Percentiles rank a stretch among this genome's conserved stretches.
These are phyloP conservation scores for Chimonanthus salicifolius DNA, from an alignment of 164 flowering plant species.

Conservation along the genomic window DNA sequence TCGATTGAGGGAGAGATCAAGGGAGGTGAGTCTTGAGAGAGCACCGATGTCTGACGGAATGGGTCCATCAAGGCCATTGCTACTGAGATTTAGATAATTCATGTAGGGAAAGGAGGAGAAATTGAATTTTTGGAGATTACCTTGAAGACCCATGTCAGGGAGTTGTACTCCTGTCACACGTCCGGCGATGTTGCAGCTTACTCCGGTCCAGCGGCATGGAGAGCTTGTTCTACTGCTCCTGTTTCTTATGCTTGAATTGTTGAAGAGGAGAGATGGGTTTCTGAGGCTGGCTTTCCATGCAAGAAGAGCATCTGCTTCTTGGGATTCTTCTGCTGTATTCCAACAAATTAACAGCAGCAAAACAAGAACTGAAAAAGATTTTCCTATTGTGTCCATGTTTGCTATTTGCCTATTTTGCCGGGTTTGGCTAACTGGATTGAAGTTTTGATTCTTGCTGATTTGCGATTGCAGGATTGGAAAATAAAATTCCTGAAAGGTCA, in stretches of 20 bases:
- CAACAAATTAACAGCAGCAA: neutral
- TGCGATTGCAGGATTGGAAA: too few species aligned
- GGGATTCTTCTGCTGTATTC: neutral
- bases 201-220: neutral
- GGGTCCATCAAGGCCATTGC: neutral
- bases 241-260: neutral
- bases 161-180: neutral
- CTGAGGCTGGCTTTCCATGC: conserved; percentile 3
- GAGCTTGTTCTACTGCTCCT: neutral
- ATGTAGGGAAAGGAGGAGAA: neutral
- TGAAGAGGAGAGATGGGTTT: neutral
- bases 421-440: too few species aligned
- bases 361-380: neutral
- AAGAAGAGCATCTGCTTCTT: conserved; percentile 1
- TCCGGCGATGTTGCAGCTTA: neutral
- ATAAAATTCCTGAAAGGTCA: too few species aligned
- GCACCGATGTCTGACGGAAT: neutral
- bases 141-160: neutral
- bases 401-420: too few species aligned
- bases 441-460: too few species aligned
- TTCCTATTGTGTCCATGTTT: neutral
- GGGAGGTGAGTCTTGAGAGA: neutral
- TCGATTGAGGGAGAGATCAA: neutral
- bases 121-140: neutral
- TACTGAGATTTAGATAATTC: neutral